Conservation (phyloP, 768 basidiomycete species). For the Naganishia kalamii region DNA sequence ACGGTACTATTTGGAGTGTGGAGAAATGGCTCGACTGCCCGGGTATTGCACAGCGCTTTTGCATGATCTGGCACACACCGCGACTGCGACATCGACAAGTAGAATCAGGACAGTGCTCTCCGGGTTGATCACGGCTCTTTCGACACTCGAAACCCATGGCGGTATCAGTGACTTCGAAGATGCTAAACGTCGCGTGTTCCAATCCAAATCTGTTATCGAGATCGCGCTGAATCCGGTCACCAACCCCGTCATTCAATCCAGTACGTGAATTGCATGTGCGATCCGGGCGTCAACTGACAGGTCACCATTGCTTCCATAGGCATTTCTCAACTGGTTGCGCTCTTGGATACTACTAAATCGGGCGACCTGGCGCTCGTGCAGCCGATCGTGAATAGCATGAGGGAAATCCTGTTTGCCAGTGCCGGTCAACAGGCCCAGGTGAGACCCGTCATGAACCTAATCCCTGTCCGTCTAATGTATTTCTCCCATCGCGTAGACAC, state of each 20-base stretch:
- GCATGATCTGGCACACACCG: background rate
- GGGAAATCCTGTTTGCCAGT: background rate
- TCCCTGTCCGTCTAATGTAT: too few species aligned
- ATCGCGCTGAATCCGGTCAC: background rate
- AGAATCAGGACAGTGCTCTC: background rate
- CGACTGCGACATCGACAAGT: background rate
- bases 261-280: background rate
- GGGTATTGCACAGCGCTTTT: background rate
- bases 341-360: background rate
- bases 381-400: background rate
- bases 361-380: background rate
- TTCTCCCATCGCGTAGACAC: background rate
- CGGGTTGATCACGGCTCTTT: background rate
- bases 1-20: background rate
- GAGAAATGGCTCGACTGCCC: background rate
- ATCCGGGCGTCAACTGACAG: background rate
- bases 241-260: background rate
- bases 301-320: background rate
- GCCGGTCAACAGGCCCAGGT: background rate
- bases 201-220: background rate
- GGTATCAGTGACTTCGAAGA: background rate
- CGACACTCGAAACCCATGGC: background rate
- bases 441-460: too few species aligned
- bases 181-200: slow-evolving; percentile 5
- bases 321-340: background rate